Conservation (phyloP, 1,284 basidiomycete species). For the Anthracocystis walkeri region DNA sequence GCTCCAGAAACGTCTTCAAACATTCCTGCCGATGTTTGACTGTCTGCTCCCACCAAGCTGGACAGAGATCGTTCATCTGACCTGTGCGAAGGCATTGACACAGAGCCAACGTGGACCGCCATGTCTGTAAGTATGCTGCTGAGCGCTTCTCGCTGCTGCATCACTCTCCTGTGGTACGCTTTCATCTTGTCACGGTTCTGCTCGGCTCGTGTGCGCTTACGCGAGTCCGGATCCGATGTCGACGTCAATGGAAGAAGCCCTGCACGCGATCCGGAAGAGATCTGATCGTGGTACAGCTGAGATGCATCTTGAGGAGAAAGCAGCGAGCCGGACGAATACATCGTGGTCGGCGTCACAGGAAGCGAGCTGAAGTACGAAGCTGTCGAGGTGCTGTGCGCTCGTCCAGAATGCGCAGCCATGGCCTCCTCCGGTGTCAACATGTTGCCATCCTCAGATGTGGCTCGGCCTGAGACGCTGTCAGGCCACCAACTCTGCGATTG, state of each 20-base stretch:
- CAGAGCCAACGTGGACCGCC: slow-evolving; percentile 25
- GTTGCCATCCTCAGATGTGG: slow-evolving; percentile 20
- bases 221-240: slow-evolving; percentile 23
- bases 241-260: slow-evolving; percentile 18
- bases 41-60: not conserved
- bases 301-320: slow-evolving; percentile 10
- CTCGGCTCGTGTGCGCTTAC: slow-evolving; percentile 37
- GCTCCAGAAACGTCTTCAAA: not conserved
- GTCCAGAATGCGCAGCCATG: not conserved
- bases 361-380: slow-evolving; percentile 35
- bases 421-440: slow-evolving; percentile 23
- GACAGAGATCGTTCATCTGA: not conserved
- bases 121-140: slow-evolving; percentile 31
- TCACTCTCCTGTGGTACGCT: slow-evolving; percentile 43
- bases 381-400: slow-evolving; percentile 21
- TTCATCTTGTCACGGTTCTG: slow-evolving; percentile 54
- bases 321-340: slow-evolving; percentile 6
- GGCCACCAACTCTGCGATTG: slow-evolving; percentile 16
- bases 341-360: slow-evolving; percentile 26
- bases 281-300: slow-evolving; percentile 14
- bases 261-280: slow-evolving; percentile 5
- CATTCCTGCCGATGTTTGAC: not conserved
- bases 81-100: slow-evolving; percentile 5
- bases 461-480: not conserved
- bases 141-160: slow-evolving; percentile 48